Conservation (phyloP, 1,284 basidiomycete species). For the Puccinia brachypodii region DNA sequence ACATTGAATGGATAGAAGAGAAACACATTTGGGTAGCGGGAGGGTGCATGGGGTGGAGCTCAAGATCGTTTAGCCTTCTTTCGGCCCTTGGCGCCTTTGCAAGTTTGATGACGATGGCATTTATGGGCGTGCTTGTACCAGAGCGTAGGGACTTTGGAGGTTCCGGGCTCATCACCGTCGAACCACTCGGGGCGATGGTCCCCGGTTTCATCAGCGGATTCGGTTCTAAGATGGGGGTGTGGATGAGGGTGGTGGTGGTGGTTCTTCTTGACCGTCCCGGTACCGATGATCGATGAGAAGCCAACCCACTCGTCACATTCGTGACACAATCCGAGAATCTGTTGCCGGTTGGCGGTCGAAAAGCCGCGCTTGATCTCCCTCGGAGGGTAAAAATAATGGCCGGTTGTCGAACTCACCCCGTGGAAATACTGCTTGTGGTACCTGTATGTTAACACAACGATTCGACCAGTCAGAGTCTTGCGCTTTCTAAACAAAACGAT, state of each 20-base stretch:
- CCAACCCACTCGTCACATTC: slow-evolving; percentile 45
- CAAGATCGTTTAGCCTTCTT: slow-evolving; percentile 41
- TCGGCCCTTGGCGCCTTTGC: slow-evolving; percentile 46
- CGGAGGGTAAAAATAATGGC: slow-evolving; percentile 46
- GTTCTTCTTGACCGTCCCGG: neutral
- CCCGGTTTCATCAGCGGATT: neutral
- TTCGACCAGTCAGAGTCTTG: too few relatives aligned
- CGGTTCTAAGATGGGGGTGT: too few relatives aligned
- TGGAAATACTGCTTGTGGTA: slow-evolving; percentile 47
- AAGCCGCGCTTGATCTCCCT: slow-evolving; percentile 38
- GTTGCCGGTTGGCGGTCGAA: slow-evolving; percentile 41
- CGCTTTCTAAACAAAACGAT: too few relatives aligned
- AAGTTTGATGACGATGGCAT: slow-evolving; percentile 49
- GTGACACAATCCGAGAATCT: slow-evolving; percentile 37
- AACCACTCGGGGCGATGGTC: neutral
- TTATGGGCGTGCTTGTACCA: slow-evolving; percentile 49
- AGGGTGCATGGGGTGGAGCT: too few relatives aligned
- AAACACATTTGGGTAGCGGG: too few relatives aligned
- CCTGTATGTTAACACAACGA: too few relatives aligned
- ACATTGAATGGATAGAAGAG: too few relatives aligned
- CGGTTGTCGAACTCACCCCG: slow-evolving; percentile 45
- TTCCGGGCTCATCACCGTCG: neutral
- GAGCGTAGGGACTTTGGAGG: slow-evolving; percentile 38
- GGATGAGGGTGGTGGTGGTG: neutral
- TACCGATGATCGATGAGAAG: slow-evolving; percentile 32